These are phyloP conservation scores for Lactarius evosmus DNA, from an alignment of 768 basidiomycete species.

Conservation along the genomic window DNA sequence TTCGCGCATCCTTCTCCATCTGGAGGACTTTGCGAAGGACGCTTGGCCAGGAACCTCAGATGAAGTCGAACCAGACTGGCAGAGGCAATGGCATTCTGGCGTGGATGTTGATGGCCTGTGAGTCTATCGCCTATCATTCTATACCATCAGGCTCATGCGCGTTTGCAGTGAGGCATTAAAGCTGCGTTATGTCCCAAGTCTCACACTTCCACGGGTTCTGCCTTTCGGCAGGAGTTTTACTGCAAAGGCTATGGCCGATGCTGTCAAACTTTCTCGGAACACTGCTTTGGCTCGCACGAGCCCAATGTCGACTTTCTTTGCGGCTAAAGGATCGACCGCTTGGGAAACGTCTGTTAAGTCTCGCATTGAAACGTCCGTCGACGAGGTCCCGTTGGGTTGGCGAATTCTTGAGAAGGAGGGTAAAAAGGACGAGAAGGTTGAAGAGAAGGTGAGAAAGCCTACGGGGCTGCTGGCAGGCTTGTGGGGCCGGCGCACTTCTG, in stretches of 20 bases:
- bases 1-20: conserved; percentile 50
- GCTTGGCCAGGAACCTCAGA: conserved; percentile 45
- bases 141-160: neutral
- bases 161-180: conserved; percentile 40
- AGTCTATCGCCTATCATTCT: conserved; percentile 33
- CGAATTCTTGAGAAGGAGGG: conserved; percentile 58
- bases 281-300: conserved; percentile 51
- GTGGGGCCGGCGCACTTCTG: conserved; percentile 48
- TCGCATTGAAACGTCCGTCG: conserved; percentile 44
- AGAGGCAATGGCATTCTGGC: conserved; percentile 40
- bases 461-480: conserved; percentile 66
- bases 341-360: conserved; percentile 72
- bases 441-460: conserved; percentile 48
- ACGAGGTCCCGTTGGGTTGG: conserved; percentile 73
- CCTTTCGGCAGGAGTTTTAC: conserved; percentile 55
- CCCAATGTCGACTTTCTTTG: conserved; percentile 66
- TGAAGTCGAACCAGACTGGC: conserved; percentile 32
- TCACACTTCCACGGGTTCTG: conserved; percentile 47
- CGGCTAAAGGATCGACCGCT: conserved; percentile 68
- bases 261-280: conserved; percentile 64
- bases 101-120: conserved; percentile 60
- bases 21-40: conserved; percentile 49
- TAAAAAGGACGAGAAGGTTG: conserved; percentile 39
- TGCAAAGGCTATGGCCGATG: conserved; percentile 55
- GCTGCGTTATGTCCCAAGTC: conserved; percentile 47